Evolutionary conservation across 1,284 basidiomycete genomes (phyloP), one percentile per base, ranked within the genome.

Genomic region (Ustilago sp.): DNA sequence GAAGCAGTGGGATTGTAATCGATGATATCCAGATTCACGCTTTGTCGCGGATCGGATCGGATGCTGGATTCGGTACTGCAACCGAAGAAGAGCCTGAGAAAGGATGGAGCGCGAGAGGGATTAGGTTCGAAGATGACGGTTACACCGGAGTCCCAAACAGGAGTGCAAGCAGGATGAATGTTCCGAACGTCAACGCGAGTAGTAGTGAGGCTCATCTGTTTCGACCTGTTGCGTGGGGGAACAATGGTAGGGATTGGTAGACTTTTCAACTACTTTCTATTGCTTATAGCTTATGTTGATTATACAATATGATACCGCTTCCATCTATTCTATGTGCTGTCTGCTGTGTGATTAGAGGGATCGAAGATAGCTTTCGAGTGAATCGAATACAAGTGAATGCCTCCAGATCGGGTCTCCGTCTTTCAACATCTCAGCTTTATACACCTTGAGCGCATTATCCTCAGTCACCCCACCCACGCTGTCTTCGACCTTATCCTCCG

Each of bases 191-290:
- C 8, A 57, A 67, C 11, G 64, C 69, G 4, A 23, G 19, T 3
- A 57, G 50, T 19, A 73, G 70, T 45, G 60, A 73, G 41, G 70
- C 70, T 11, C 60, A 61, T 31, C 45, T 73, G 31, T 68, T 73
- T 11, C 55, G 58, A 17, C 64, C 64, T 1, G 50, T 68, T 3
- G 7, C 28, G 8, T 61, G 62, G 52, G 28, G 63, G 17, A 57
- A 36, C 15, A 48, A 59, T 15, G 51, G n/a, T 15, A n/a, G 23
- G 19, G 55, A 32, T 34, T 54, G 23, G 52, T 61, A 61, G 32
- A 47, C n/a, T 28, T 1, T 11, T 48, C 28, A 13, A 31, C 31
- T 13, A 13, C 15, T 12, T 31, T 50, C 28, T n/a, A 50, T 31
- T 11, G 2, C 5, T 31, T 12, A 28, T 31, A 32, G 31, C 15